Base-by-base conservation (phyloP, 352 stramenopile genomes). In the Pythium rishiriense region DNA sequence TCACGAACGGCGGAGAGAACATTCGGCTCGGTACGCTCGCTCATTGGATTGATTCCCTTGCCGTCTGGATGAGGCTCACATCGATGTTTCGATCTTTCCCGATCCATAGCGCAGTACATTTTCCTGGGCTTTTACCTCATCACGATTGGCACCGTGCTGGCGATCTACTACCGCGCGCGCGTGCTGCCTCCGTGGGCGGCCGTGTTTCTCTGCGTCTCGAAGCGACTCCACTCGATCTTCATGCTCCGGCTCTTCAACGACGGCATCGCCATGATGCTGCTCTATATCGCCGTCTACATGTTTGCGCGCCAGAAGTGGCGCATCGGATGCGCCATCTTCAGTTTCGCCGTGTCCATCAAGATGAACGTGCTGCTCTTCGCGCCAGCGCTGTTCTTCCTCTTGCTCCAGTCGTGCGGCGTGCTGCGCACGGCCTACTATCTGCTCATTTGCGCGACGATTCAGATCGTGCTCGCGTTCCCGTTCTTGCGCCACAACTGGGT, bases 361-460 rank as follows among this genome's bases (percentile, higher is more conserved):
- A 99, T 99, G 98, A 99, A 99, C 84, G 85, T 99, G 31, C 79
- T 99, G 45, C 83, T 99, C 14, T 99, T 99, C 68, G 96, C 97
- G 42, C 97, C 97, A 0, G 97, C 94, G 39, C 73, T 99, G 2
- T 91, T 99, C 50, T 92, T 99, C 57, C 73, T 99, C 45, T 74
- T 99, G 46, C 77, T 99, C 22, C 93, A 98, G 70, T 88, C 79
- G 15, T 92, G 78, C 45, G 91, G 91, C 12, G 64, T 96, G 39
- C 47, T 90, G 15, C 81, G 81, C 33, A 96, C 91, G 2, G 57
- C 93, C 7, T 83, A 84, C 68, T 94, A 96, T 65, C 69, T 99
- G 39, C 75, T 80, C 35, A 90, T 98, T 55, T 99, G 94, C 72
- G 94, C 89, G 19, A 68, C 80, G n/a, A 88, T 98, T 19, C 94